Conservation (phyloP, 371 early-diverging fungal species). For the Apophysomyces variabilis region DNA sequence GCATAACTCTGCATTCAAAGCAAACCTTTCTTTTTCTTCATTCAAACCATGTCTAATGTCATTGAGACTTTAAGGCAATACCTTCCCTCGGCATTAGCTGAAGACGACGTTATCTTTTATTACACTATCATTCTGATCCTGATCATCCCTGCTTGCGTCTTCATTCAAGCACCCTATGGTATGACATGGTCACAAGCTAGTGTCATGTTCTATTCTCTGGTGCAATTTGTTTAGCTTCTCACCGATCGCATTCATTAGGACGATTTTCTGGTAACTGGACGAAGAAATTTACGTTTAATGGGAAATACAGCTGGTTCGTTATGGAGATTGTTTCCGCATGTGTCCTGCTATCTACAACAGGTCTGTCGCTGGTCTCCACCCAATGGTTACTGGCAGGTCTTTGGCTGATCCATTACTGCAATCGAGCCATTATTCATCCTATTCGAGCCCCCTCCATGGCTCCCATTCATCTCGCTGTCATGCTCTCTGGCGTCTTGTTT, state of each 20-base stretch:
- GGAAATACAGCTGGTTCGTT: slow-evolving; percentile 44
- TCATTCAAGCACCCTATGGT: background rate
- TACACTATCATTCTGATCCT: background rate
- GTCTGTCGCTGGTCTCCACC: slow-evolving; percentile 27
- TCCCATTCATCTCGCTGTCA: slow-evolving; percentile 43
- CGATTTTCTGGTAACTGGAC: slow-evolving; percentile 35
- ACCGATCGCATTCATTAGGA: slow-evolving; percentile 14
- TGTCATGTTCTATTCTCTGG: too few species aligned
- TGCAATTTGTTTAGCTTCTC: too few species aligned
- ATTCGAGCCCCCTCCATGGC: slow-evolving; percentile 55
- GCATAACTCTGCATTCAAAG: too few species aligned
- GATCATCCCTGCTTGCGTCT: background rate
- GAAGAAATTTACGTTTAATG: slow-evolving; percentile 27
- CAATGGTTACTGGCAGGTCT: slow-evolving; percentile 34
- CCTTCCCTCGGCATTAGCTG: background rate
- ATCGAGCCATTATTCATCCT: slow-evolving; percentile 63
- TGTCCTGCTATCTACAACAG: background rate
- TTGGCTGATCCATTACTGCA: slow-evolving; percentile 64
- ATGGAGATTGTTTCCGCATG: slow-evolving; percentile 50
- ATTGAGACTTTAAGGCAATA: background rate
- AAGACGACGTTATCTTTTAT: background rate
- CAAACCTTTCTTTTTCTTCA: too few species aligned
- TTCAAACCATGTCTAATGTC: too few species aligned
- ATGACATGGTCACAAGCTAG: background rate
- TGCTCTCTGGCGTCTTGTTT: slow-evolving; percentile 33